Conservation (phyloP, 228 moss, liverwort and hornwort genomes). For the Sphagnum fallax region DNA sequence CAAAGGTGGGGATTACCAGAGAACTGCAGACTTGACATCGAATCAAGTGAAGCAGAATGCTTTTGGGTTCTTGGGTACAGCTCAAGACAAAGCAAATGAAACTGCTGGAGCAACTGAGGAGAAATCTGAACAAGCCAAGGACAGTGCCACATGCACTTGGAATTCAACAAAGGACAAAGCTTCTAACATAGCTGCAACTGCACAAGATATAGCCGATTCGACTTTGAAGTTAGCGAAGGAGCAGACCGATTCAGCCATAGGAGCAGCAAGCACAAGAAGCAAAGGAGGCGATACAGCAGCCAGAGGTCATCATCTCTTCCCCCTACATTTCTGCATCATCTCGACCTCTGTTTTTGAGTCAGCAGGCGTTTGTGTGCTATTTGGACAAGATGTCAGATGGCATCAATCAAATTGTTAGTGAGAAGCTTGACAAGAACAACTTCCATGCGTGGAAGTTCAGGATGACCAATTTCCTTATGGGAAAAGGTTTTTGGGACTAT, state of each 20-base stretch:
- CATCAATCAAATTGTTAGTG: no score
- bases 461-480: no score
- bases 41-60: background rate
- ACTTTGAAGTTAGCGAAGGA: conserved; percentile 16
- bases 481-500: no score
- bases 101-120: conserved; percentile 3
- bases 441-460: no score
- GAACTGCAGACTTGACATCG: conserved; percentile 5
- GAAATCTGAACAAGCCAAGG: background rate
- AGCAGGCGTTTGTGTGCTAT: no score
- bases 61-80: background rate
- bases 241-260: conserved; percentile 6
- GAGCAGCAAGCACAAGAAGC: conserved; percentile 11
- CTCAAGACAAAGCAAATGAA: conserved; percentile 1
- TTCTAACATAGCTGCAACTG: background rate
- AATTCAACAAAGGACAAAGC: conserved; percentile 18
- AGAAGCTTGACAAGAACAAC: no score
- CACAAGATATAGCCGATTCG: conserved; percentile 11
- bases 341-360: no score
- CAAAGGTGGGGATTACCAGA: conserved; percentile 1
- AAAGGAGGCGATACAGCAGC: no score
- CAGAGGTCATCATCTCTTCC: no score
- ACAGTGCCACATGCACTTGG: conserved; percentile 16
- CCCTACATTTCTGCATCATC: no score
- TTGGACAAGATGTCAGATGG: no score